These are phyloP conservation scores for Tuber magnatum DNA, from an alignment of 495 filamentous ascomycete species.

Conservation along the genomic window DNA sequence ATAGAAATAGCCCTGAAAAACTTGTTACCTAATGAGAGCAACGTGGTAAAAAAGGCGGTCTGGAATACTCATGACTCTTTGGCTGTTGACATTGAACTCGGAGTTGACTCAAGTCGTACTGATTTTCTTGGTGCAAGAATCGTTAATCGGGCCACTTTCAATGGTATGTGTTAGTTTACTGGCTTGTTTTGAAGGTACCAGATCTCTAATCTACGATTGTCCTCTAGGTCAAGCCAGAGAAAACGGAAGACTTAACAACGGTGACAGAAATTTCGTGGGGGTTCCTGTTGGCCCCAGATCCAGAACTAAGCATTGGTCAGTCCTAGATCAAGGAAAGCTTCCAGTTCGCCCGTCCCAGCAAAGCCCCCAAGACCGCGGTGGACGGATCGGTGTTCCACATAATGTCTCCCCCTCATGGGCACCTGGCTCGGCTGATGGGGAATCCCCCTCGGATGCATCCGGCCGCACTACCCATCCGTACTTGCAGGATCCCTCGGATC, in stretches of 20 bases:
- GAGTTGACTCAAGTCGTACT: not conserved
- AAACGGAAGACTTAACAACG: not conserved
- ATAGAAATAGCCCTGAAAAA: not conserved
- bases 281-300: not conserved
- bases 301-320: not conserved
- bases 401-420: fast-evolving
- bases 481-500: not conserved
- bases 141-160: not conserved
- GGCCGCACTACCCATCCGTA: not conserved
- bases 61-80: not conserved
- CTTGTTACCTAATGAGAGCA: not conserved
- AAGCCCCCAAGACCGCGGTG: not conserved
- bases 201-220: not conserved
- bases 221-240: not conserved
- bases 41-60: not conserved
- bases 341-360: not conserved
- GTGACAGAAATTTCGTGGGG: not conserved
- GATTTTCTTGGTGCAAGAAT: not conserved
- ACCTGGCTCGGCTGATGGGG: not conserved
- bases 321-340: not conserved
- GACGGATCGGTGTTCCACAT: not conserved
- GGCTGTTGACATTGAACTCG: not conserved
- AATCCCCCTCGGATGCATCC: not conserved
- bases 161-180: not conserved
- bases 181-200: not conserved